phyloP scores from a whole-genome alignment of 2,329 filamentous ascomycete species.

The Aspergillus pseudoglaucus region DNA sequence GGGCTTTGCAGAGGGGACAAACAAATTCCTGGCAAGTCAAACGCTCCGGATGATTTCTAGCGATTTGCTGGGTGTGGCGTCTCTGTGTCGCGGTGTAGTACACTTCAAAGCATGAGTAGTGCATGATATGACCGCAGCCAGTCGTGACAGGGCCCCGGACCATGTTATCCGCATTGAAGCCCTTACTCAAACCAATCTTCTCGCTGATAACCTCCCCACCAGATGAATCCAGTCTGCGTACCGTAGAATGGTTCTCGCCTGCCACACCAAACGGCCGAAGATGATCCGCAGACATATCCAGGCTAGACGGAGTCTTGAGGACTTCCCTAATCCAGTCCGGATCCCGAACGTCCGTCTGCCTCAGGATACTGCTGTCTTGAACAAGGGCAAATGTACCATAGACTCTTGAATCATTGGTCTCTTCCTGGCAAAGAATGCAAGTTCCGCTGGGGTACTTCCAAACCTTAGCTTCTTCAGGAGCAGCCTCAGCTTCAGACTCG shows the following conservation, averaged over 20 bases:
- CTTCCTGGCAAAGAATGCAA: constrained; percentile 94
- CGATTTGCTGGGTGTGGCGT: constrained; percentile 86
- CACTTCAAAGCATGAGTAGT: constrained; percentile 88
- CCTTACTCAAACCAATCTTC: constrained; percentile 78
- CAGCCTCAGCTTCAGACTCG: constrained; percentile 44
- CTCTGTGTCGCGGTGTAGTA: constrained; percentile 80
- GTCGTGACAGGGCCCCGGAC: constrained; percentile 73
- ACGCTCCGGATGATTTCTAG: constrained; percentile 84
- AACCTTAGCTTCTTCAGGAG: constrained; percentile 62
- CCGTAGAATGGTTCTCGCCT: constrained; percentile 70
- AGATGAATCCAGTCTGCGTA: constrained; percentile 67
- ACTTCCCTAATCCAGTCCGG: constrained; percentile 79
- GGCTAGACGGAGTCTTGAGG: constrained; percentile 65
- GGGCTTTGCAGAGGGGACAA: constrained; percentile 90
- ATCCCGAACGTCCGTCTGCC: constrained; percentile 78
- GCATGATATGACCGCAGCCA: constrained; percentile 97
- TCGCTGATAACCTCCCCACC: constrained; percentile 68
- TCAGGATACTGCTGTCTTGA: constrained; percentile 75
- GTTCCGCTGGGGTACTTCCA: constrained; percentile 92
- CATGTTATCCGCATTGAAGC: constrained; percentile 66
- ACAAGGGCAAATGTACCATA: constrained; percentile 93
- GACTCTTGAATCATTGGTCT: constrained; percentile 78
- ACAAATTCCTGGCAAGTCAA: constrained; percentile 80
- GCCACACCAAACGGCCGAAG: constrained; percentile 87
- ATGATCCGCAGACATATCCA: constrained; percentile 77